Percentiles rank a stretch among this genome's conserved stretches.
Conservation (phyloP, 2,329 filamentous ascomycete species). For the Calonectria crousiana region DNA sequence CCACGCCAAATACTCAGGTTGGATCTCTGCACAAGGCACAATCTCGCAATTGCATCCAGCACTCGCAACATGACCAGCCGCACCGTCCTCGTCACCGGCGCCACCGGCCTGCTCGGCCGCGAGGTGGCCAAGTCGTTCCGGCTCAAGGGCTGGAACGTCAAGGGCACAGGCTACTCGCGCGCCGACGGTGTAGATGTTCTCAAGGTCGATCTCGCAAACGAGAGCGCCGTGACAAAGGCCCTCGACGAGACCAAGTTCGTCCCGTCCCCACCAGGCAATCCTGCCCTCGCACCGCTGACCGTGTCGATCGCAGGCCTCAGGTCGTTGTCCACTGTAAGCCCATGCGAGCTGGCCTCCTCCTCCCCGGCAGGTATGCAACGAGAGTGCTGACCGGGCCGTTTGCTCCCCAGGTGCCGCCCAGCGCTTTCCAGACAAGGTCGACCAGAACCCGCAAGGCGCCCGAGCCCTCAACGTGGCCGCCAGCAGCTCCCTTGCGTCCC, state of each 20-base stretch:
- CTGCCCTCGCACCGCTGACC: constrained; percentile 18
- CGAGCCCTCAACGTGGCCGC: constrained; percentile 80
- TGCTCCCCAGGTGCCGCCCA: constrained; percentile 79
- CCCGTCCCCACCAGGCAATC: background rate
- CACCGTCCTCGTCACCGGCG: constrained; percentile 83
- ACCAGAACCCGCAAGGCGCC: constrained; percentile 81
- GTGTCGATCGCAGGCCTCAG: constrained; percentile 66
- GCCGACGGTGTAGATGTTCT: constrained; percentile 77
- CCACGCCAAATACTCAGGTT: background rate
- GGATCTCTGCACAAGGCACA: background rate
- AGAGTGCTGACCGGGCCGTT: constrained; percentile 31
- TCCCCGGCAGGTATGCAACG: background rate
- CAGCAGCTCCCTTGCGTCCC: constrained; percentile 73
- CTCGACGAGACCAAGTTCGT: constrained; percentile 67
- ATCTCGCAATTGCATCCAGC: background rate
- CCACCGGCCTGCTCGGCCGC: constrained; percentile 85
- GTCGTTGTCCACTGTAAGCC: constrained; percentile 84
- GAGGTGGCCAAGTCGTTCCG: constrained; percentile 81
- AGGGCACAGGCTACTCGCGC: constrained; percentile 80
- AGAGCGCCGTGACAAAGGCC: constrained; percentile 59
- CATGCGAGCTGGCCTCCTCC: background rate
- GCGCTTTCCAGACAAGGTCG: constrained; percentile 87
- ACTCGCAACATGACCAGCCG: constrained; percentile 37
- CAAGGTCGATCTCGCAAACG: constrained; percentile 66
- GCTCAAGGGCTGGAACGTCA: constrained; percentile 70